A percentile compares a stretch with the other conserved stretches of the same genome.
These are phyloP conservation scores for Eucalyptus cloeziana DNA, from an alignment of 345 rosid species.

Conservation along the genomic window DNA sequence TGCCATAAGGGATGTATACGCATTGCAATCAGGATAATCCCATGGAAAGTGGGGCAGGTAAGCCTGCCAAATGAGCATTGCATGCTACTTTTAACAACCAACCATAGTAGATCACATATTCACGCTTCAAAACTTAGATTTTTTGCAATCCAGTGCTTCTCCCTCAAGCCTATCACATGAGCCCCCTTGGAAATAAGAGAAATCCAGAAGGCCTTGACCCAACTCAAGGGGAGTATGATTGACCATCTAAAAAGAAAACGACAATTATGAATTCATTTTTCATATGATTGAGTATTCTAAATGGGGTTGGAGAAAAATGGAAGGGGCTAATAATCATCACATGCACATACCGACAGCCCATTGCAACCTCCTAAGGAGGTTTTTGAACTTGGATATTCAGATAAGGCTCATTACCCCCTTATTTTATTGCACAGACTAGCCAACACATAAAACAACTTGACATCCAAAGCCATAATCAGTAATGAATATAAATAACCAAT, in stretches of 20 bases:
- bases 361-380: neutral
- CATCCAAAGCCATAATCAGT: neutral
- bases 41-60: conserved; percentile 70
- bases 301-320: neutral
- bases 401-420: neutral
- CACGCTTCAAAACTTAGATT: conserved; percentile 24
- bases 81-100: neutral
- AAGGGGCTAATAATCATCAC: neutral
- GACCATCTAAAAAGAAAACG: conserved; percentile 48
- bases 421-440: neutral
- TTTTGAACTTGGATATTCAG: neutral
- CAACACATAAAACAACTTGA: neutral
- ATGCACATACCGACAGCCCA: neutral
- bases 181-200: conserved; percentile 57
- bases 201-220: conserved; percentile 71
- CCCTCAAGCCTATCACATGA: conserved; percentile 72
- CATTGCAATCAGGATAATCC: conserved; percentile 77
- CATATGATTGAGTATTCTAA: neutral
- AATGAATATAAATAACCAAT: neutral
- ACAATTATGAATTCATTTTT: neutral
- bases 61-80: conserved; percentile 25
- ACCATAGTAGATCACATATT: neutral
- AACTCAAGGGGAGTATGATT: conserved; percentile 66
- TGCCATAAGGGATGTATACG: conserved; percentile 43
- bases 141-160: conserved; percentile 78